A percentile compares a stretch with the other conserved stretches of the same genome.
Conservation (phyloP, 1,284 basidiomycete species). For the Porogramme epimiltina region DNA sequence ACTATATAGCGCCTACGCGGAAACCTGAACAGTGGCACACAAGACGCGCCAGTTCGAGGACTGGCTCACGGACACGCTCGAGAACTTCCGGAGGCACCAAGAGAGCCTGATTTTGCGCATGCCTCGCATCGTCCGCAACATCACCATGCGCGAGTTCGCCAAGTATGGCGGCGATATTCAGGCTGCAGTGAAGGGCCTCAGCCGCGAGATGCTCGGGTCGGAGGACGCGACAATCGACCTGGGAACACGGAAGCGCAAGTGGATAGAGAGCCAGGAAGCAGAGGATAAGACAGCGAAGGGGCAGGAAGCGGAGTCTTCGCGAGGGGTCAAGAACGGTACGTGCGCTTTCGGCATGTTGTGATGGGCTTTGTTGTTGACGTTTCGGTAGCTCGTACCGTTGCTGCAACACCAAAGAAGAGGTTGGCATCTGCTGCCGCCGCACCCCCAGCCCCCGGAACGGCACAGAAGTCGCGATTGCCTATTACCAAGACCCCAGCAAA, state of each 20-base stretch:
- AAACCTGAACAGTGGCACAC: conserved; percentile 56
- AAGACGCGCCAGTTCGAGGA: conserved; percentile 68
- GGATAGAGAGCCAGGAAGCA: conserved; percentile 61
- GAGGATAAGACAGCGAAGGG: conserved; percentile 37
- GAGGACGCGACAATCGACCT: conserved; percentile 60
- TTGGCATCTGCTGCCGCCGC: conserved; percentile 47
- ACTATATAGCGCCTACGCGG: not conserved
- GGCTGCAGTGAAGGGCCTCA: conserved; percentile 62
- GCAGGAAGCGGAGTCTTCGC: conserved; percentile 42
- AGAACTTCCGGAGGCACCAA: conserved; percentile 70
- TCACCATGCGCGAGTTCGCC: conserved; percentile 76
- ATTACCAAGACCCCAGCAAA: conserved; percentile 49
- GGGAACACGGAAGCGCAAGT: conserved; percentile 72
- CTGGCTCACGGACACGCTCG: conserved; percentile 69
- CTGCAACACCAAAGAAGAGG: conserved; percentile 57
- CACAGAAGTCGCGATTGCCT: conserved; percentile 45
- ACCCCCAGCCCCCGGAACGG: conserved; percentile 42
- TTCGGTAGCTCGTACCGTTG: conserved; percentile 51
- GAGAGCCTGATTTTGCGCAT: conserved; percentile 74
- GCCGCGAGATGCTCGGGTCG: conserved; percentile 48
- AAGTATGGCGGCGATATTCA: conserved; percentile 77
- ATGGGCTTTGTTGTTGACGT: not conserved
- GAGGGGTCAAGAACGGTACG: conserved; percentile 63
- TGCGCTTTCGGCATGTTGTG: not conserved
- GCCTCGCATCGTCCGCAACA: conserved; percentile 68